Base-by-base conservation (phyloP, 2,329 filamentous ascomycete genomes). In the Xylariaceae sp. region DNA sequence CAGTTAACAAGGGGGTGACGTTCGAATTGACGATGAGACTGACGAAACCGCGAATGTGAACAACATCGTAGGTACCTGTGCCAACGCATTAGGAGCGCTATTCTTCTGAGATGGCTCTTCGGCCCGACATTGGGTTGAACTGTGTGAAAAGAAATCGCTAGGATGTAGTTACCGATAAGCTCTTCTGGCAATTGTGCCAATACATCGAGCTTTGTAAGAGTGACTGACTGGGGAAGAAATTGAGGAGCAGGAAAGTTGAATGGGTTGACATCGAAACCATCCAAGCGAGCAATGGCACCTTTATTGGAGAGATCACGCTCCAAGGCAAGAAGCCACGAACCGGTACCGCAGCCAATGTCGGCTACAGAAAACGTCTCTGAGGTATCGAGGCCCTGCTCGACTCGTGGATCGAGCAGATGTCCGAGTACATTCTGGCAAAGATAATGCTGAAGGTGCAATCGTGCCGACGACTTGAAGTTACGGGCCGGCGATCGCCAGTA, bases 261-360 rank as follows among this genome's bases (percentile, higher is more conserved):
- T 0, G 53, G 18, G n/a, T 63, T 60, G 48, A 63, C 45, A 43
- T 65, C 62, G 36, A 53, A 65, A 7, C 62, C 62, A 38, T 65
- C 55, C 14, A 62, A 41, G 5, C 56, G 51, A 3, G 51, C 44
- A 0, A 50, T 47, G 9, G 51, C 11, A 13, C 7, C 6, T 6
- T 47, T 47, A 10, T 14, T 14, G 10, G 45, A 55, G n/a, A 65
- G 54, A 5, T 62, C 43, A n/a, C 19, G 18, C 17, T 56, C n/a
- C 1, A 63, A 52, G 9, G 60, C 56, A 13, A 14, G 50, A 1
- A 63, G 47, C 62, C 61, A 65, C 16, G 50, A 48, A 31, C 60
- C 62, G 43, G 63, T 65, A 31, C 61, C 62, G n/a, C 63, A 65
- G n/a, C 43, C 63, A 3, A 65, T 55, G 22, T 65, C 63, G 12